These are phyloP conservation scores for Aspergillus sp. DNA, from an alignment of 2,329 filamentous ascomycete genomes.

Conservation along the genomic window DNA sequence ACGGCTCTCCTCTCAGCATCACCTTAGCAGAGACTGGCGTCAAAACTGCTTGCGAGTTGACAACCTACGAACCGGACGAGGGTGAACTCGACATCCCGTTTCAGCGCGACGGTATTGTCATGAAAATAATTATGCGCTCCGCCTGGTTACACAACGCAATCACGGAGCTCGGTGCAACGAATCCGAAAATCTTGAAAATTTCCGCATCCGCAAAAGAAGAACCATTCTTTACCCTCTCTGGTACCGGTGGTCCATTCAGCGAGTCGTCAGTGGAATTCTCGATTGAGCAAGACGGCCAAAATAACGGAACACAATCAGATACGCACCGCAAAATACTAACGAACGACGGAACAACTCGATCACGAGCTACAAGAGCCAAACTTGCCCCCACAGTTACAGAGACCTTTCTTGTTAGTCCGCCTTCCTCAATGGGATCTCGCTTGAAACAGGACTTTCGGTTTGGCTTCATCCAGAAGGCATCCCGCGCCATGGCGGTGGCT, in stretches of 20 bases:
- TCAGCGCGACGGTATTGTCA: slow-evolving; percentile 71
- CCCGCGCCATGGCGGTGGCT: slow-evolving; percentile 87
- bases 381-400: slow-evolving; percentile 47
- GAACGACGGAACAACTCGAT: slow-evolving; percentile 37
- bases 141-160: slow-evolving; percentile 53
- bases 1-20: slow-evolving; percentile 78
- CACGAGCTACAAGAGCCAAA: slow-evolving; percentile 34
- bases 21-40: slow-evolving; percentile 83
- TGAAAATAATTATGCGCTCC: slow-evolving; percentile 92
- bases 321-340: slow-evolving; percentile 34
- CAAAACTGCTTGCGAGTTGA: slow-evolving; percentile 84
- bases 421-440: slow-evolving; percentile 55
- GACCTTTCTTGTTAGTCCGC: slow-evolving; percentile 57
- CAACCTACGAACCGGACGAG: slow-evolving; percentile 78
- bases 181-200: slow-evolving; percentile 71
- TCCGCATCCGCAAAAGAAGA: slow-evolving; percentile 58
- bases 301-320: slow-evolving; percentile 22
- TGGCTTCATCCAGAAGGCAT: slow-evolving; percentile 77
- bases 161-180: slow-evolving; percentile 59
- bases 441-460: slow-evolving; percentile 85
- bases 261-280: slow-evolving; percentile 62
- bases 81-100: slow-evolving; percentile 68
- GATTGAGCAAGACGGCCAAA: slow-evolving; percentile 41
- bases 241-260: slow-evolving; percentile 57
- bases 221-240: slow-evolving; percentile 74